A percentile compares a stretch with the other conserved stretches of the same genome.
Conservation (phyloP, 352 stramenopile species). For the Plasmopara muralis region DNA sequence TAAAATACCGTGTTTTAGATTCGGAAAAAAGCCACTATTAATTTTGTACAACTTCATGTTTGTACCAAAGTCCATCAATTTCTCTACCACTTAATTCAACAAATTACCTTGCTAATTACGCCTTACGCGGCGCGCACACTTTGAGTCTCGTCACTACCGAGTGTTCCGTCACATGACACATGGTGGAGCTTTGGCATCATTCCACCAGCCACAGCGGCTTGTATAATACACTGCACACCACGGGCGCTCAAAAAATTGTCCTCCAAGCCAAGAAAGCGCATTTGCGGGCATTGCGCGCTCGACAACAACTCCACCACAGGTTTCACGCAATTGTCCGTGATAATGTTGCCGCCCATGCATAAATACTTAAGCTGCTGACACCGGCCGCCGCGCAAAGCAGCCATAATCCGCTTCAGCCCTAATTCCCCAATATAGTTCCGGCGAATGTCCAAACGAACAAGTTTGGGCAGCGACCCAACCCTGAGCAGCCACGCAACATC, state of each 20-base stretch:
- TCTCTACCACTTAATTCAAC: constrained; percentile 2
- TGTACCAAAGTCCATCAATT: neutral
- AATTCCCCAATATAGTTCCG: constrained; percentile 81
- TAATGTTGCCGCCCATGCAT: constrained; percentile 82
- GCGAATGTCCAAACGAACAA: constrained; percentile 62
- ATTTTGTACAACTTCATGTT: neutral
- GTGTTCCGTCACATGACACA: constrained; percentile 46
- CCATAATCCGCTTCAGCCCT: constrained; percentile 67
- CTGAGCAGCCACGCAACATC: constrained; percentile 69
- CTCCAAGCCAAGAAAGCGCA: constrained; percentile 74
- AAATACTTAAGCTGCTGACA: constrained; percentile 70
- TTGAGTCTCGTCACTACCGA: constrained; percentile 15
- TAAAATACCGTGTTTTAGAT: neutral
- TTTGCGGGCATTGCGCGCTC: constrained; percentile 54
- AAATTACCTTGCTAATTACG: neutral
- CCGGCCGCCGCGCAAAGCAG: constrained; percentile 37
- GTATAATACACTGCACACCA: constrained; percentile 71
- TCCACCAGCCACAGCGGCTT: constrained; percentile 57
- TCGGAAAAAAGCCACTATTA: neutral
- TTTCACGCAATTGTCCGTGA: constrained; percentile 74
- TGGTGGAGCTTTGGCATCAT: constrained; percentile 85
- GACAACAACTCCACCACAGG: constrained; percentile 58
- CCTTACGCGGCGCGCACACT: constrained; percentile 20
- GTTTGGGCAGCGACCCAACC: constrained; percentile 53
- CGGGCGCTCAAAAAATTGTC: constrained; percentile 76